Evolutionary conservation across 2,329 filamentous ascomycete species (phyloP).

Genomic region (Fusarium succisae): DNA sequence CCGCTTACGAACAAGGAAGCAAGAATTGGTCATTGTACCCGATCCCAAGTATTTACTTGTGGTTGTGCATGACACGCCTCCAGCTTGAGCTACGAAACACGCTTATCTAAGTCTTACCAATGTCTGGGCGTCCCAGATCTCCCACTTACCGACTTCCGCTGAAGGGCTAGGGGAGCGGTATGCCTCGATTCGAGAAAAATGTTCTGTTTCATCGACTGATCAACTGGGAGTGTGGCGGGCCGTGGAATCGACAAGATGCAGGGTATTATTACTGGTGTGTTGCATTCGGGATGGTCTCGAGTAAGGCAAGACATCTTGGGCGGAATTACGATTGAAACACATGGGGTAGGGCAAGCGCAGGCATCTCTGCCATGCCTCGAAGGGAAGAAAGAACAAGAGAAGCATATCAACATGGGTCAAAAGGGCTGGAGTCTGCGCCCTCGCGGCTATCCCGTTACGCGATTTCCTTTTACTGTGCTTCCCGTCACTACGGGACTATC

Average conservation of each 20-base stretch:
- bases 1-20: conserved; percentile 82
- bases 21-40: conserved; percentile 85
- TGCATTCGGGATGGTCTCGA: conserved; percentile 17
- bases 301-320: conserved; percentile 14
- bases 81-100: conserved; percentile 57
- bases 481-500: conserved; percentile 16
- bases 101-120: conserved; percentile 24
- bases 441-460: conserved; percentile 18
- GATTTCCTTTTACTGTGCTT: conserved; percentile 24
- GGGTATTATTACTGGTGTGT: conserved; percentile 19
- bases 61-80: conserved; percentile 83
- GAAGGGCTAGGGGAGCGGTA: conserved; percentile 5
- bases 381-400: background rate
- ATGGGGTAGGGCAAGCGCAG: conserved; percentile 6
- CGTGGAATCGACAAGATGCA: conserved; percentile 16
- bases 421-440: conserved; percentile 32
- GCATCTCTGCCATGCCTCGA: background rate
- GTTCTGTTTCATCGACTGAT: conserved; percentile 15
- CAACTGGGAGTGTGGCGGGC: conserved; percentile 12
- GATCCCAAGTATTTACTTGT: conserved; percentile 82
- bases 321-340: conserved; percentile 11
- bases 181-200: conserved; percentile 4
- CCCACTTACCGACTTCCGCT: conserved; percentile 17
- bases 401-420: conserved; percentile 5
- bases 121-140: conserved; percentile 18